phyloP scores from a whole-genome alignment of 768 basidiomycete species.

The Coprinopsis sp. region DNA sequence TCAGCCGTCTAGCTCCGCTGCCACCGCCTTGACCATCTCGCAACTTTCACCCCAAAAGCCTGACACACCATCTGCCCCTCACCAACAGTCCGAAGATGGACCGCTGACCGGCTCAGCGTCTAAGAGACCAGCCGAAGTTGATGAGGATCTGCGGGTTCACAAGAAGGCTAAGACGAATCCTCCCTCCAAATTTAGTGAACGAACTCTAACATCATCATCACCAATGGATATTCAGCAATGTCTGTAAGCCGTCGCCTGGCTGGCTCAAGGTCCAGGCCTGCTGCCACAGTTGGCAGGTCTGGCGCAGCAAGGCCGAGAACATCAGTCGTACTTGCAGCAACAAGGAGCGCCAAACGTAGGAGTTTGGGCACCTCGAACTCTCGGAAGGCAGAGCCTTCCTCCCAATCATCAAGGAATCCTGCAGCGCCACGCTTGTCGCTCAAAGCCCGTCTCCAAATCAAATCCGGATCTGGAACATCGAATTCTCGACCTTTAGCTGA shows the following conservation, averaged over 20 bases:
- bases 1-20: not conserved
- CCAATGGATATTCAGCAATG: conserved; percentile 14
- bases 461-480: not conserved
- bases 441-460: not conserved
- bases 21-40: conserved; percentile 38
- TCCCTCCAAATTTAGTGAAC: not conserved
- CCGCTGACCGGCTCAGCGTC: conserved; percentile 6
- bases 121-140: conserved; percentile 38
- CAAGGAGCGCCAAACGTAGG: conserved; percentile 1
- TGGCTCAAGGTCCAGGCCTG: conserved; percentile 3
- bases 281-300: not conserved
- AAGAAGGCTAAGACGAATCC: conserved; percentile 10
- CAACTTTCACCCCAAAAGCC: conserved; percentile 44
- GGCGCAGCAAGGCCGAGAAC: not conserved
- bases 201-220: conserved; percentile 7
- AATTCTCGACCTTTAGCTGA: not conserved
- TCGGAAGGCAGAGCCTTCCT: not conserved
- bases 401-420: not conserved
- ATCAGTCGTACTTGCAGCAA: not conserved
- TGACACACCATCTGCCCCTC: conserved; percentile 38
- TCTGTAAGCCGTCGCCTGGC: conserved; percentile 23
- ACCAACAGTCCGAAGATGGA: conserved; percentile 6
- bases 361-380: not conserved
- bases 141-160: conserved; percentile 3
- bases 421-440: too few species aligned